Evolutionary conservation across 805 yeast species (phyloP).

Genomic region (Candida maltosa): DNA sequence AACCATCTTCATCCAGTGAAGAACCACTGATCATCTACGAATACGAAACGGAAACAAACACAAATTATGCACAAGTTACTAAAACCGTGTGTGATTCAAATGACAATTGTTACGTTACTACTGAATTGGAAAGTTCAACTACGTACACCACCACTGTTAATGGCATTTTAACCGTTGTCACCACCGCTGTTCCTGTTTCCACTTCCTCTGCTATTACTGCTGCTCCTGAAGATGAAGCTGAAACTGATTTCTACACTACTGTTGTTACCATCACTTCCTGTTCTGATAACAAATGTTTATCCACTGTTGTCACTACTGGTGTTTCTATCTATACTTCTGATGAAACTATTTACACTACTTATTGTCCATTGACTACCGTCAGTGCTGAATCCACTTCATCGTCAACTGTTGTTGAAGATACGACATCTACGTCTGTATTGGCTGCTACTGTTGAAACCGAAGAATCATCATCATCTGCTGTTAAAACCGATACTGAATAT

Average conservation of each 20-base stretch:
- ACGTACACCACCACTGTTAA: conserved; percentile 36
- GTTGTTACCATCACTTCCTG: conserved; percentile 39
- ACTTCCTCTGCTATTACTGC: conserved; percentile 7
- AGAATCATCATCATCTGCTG: neutral
- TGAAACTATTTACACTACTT: conserved; percentile 19
- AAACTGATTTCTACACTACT: conserved; percentile 19
- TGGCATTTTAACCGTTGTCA: conserved; percentile 33
- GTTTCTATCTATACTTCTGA: conserved; percentile 18
- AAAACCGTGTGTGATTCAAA: conserved; percentile 30
- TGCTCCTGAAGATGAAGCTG: conserved; percentile 4
- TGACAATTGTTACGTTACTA: conserved; percentile 30
- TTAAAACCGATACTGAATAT: conserved; percentile 5
- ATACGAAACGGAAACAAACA: conserved; percentile 21
- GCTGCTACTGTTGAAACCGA: too few species aligned
- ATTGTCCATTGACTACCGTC: conserved; percentile 13
- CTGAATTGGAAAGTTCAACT: conserved; percentile 22
- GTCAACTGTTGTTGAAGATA: conserved; percentile 14
- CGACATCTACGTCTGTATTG: conserved; percentile 9
- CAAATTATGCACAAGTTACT: conserved; percentile 14
- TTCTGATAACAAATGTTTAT: conserved; percentile 25
- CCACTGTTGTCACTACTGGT: conserved; percentile 31
- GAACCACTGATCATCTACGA: conserved; percentile 1
- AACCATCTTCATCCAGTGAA: neutral
- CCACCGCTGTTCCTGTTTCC: conserved; percentile 22
- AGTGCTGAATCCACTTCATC: conserved; percentile 3